Evolutionary conservation across 2,329 filamentous ascomycete genomes (phyloP), one percentile per base, ranked within the genome.

Genomic region (Pleomassaria siparia): DNA sequence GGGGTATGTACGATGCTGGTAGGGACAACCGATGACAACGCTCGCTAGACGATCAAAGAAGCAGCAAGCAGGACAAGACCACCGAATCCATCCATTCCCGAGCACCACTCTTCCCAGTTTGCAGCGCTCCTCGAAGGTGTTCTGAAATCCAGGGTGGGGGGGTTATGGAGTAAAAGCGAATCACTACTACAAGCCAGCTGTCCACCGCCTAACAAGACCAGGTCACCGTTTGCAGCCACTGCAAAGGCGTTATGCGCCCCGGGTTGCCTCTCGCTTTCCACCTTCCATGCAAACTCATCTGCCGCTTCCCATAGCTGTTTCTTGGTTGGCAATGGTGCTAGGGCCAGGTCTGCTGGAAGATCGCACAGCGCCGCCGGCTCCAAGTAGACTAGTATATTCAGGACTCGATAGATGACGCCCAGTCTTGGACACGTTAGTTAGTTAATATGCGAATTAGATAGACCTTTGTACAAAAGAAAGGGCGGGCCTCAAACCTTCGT

Each of bases 41-140:
- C n/a, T n/a, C n/a, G 25, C 32, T 53, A 51, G 6, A 44, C 46
- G 12, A 59, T 43, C 36, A 63, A 43, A 45, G 70, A 72, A 58
- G 74, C 74, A 61, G 72, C 71, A 59, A 77, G 69, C 72, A 77
- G 72, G 15, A 77, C 63, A 50, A 78, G 60, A 2, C 66, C 69
- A 12, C 75, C 74, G 52, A 78, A 58, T 24, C 67, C 67, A 68
- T 77, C 75, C 70, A 75, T 76, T 3, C 72, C 73, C 4, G 68
- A 62, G 45, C 72, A 76, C 74, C 74, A 77, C 47, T 76, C 72
- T 46, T 73, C 67, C 74, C 74, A 77, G 50, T 59, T 64, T 20
- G 50, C 64, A 40, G 20, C 54, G 18, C 46, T 58, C 33, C 53
- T 60, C 46, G 43, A 26, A 30, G 39, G 44, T 13, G 39, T 35